These are phyloP conservation scores for Aspergillus sp. DNA, from an alignment of 2,329 filamentous ascomycete species.

Conservation along the genomic window DNA sequence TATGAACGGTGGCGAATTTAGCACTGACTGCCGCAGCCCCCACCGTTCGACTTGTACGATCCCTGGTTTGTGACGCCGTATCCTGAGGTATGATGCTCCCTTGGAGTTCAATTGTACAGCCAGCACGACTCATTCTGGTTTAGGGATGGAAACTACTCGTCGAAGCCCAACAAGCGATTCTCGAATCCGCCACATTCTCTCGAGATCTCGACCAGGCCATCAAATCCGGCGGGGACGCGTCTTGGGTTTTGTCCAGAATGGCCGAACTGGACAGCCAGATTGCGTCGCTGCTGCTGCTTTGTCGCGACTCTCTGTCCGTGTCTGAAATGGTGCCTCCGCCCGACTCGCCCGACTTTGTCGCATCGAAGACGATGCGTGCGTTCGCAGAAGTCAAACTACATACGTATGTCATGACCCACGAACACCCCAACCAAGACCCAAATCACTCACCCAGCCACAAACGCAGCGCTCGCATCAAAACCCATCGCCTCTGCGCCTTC, in stretches of 20 bases:
- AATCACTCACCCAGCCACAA: not conserved
- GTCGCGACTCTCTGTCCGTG: constrained; percentile 8
- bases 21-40: constrained; percentile 12
- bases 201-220: constrained; percentile 19
- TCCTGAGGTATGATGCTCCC: constrained; percentile 13
- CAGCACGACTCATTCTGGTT: not conserved
- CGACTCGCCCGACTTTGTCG: constrained; percentile 18
- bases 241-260: constrained; percentile 20
- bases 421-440: not conserved
- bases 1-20: not conserved
- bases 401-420: constrained; percentile 5
- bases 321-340: constrained; percentile 6
- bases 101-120: not conserved
- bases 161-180: constrained; percentile 24
- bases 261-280: constrained; percentile 20
- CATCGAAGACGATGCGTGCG: constrained; percentile 19
- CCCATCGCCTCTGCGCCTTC: constrained; percentile 31
- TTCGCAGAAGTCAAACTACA: constrained; percentile 30
- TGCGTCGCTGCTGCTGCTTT: constrained; percentile 14
- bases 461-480: constrained; percentile 28
- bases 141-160: constrained; percentile 26
- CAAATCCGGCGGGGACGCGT: constrained; percentile 4
- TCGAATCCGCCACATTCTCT: constrained; percentile 22
- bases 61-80: constrained; percentile 23
- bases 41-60: constrained; percentile 21